phyloP scores from a whole-genome alignment of 2,329 filamentous ascomycete genomes.

The Colletotrichum sp. region DNA sequence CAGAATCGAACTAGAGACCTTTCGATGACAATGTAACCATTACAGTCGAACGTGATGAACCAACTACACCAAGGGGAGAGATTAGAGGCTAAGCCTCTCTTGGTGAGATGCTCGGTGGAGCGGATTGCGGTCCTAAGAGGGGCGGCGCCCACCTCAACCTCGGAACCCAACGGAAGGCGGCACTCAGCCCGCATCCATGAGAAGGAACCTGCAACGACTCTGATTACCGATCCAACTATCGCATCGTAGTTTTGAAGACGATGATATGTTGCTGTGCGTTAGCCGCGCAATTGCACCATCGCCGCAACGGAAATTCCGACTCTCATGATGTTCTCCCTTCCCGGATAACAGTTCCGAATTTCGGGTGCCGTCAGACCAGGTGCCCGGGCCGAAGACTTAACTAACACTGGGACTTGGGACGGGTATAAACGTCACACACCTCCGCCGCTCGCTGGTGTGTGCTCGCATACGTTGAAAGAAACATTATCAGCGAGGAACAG shows the following conservation, averaged over 20 bases:
- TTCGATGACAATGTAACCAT: background rate
- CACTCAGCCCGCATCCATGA: background rate
- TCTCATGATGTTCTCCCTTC: background rate
- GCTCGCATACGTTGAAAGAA: background rate
- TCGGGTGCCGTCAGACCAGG: background rate
- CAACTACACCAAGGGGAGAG: background rate
- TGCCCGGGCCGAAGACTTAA: slow-evolving; percentile 7
- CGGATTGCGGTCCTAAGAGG: background rate
- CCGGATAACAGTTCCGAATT: background rate
- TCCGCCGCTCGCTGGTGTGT: background rate
- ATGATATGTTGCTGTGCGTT: background rate
- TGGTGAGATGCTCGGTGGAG: background rate
- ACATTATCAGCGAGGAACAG: background rate
- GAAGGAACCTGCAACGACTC: background rate
- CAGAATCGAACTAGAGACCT: background rate
- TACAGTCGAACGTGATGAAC: background rate
- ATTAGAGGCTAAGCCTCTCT: background rate
- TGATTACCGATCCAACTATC: background rate
- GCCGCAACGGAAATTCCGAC: background rate
- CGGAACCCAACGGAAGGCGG: background rate
- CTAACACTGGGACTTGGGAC: background rate
- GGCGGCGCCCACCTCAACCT: background rate
- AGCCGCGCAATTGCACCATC: background rate
- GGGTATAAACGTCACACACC: slow-evolving; percentile 1
- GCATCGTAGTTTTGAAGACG: background rate